These are phyloP conservation scores for Saccharomycopsis capsularis DNA, from an alignment of 805 yeast genomes.

Conservation along the genomic window DNA sequence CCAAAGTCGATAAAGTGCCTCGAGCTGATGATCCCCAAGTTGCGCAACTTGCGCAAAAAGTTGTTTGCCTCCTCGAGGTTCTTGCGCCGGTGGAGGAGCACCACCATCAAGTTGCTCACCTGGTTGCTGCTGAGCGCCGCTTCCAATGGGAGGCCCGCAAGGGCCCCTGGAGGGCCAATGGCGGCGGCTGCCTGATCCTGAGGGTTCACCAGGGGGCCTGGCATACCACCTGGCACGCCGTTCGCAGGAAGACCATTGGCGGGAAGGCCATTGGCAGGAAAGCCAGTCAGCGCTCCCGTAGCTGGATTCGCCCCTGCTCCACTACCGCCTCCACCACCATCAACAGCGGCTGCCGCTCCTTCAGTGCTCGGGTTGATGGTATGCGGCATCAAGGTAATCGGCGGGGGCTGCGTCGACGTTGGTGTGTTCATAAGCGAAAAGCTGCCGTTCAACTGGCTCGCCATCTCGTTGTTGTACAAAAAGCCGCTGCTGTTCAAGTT, in stretches of 20 bases:
- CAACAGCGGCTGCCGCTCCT: conserved; percentile 1
- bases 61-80: conserved; percentile 18
- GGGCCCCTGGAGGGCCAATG: neutral
- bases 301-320: neutral
- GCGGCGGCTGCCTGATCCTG: neutral
- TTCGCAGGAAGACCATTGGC: neutral
- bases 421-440: neutral
- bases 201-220: neutral
- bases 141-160: neutral
- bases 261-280: neutral
- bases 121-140: conserved; percentile 2
- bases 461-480: neutral
- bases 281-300: neutral
- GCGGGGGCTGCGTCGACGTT: neutral
- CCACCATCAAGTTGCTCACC: conserved; percentile 5
- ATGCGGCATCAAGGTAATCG: neutral
- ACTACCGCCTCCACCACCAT: neutral
- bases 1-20: conserved; percentile 17
- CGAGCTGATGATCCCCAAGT: conserved; percentile 12
- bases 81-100: conserved; percentile 10
- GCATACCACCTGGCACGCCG: neutral
- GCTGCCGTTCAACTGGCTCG: neutral
- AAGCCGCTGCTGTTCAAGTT: conserved; percentile 7
- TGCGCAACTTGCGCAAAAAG: conserved; percentile 16
- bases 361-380: neutral